Base-by-base conservation (phyloP, 164 flowering plant genomes). In the Piper betle region DNA sequence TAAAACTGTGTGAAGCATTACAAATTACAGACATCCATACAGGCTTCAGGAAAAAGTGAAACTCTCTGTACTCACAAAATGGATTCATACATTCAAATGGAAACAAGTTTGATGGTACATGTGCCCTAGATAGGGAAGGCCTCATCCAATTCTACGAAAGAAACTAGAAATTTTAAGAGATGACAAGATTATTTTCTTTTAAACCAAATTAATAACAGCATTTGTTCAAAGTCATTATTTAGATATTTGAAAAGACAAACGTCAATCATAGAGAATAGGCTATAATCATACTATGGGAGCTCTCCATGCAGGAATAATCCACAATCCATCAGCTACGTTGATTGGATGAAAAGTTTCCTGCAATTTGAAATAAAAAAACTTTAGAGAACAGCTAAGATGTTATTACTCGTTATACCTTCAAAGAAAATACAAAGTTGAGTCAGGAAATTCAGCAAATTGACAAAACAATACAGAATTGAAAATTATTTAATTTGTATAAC, bases 271-370 rank as follows among this genome's bases (percentile, higher is more conserved):
- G 40, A 50, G 20, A 66, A 39, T 55, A 11, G 53, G 46, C 57
- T 56, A 43, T 57, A 70, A 68, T 64, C 85, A 69, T 88, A 87
- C 98, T 5, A 83, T 84, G 59, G 93, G 86, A 59, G 72, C 73
- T 64, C 60, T 78, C 98, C 96, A 92, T 77, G 89, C 82, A 8
- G 98, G 98, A 66, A 92, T 88, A 57, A 87, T 77, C 98, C 96
- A 92, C 58, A 88, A 74, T 59, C 79, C 82, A 62, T 84, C 75
- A 13, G 77, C 69, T 18, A 92, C 75, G 75, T 85, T 74, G 53
- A 87, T 82, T 4, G 98, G 96, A 69, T 71, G 70, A 79, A 92
- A 92, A 61, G 87, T 80, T 70, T 88, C 98, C 98, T 88, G 84
- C 39, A 62, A 71, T 59, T 67, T 25, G 33, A 25, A 25, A 25